Conservation (phyloP, 1,284 basidiomycete genomes). For the Irpex sp. region DNA sequence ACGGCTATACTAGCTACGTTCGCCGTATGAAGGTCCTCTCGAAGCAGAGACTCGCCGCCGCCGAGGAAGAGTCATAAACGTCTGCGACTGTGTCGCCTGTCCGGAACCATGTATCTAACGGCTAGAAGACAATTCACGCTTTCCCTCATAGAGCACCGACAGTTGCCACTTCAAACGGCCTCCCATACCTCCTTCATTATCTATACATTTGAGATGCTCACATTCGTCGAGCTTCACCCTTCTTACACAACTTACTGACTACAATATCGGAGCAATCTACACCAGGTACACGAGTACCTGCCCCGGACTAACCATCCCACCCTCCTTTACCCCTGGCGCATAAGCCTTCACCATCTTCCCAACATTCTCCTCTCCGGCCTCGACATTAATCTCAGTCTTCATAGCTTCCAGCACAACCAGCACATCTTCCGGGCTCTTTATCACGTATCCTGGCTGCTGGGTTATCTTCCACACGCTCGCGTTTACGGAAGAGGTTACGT, state of each 20-base stretch:
- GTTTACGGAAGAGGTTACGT: constrained; percentile 39
- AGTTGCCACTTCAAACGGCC: neutral
- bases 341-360: constrained; percentile 39
- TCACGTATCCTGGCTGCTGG: constrained; percentile 36
- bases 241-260: no score
- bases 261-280: neutral
- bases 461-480: constrained; percentile 57
- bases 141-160: neutral
- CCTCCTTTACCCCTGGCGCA: constrained; percentile 36
- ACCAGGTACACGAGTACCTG: constrained; percentile 36
- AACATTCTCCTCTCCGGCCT: constrained; percentile 39
- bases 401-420: constrained; percentile 64
- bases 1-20: constrained; percentile 53
- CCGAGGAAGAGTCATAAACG: constrained; percentile 37
- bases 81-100: neutral
- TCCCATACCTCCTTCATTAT: neutral
- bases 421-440: constrained; percentile 42
- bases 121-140: neutral
- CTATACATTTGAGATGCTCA: neutral
- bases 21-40: constrained; percentile 79
- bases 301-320: constrained; percentile 38
- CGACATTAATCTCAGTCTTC: constrained; percentile 62
- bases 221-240: no score
- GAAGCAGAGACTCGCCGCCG: constrained; percentile 64
- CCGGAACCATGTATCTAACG: neutral